Evolutionary conservation across 192 early-diverging fungal genomes (phyloP), one percentile per base, ranked within the genome.

Genomic region (Chytriomyces sp.): DNA sequence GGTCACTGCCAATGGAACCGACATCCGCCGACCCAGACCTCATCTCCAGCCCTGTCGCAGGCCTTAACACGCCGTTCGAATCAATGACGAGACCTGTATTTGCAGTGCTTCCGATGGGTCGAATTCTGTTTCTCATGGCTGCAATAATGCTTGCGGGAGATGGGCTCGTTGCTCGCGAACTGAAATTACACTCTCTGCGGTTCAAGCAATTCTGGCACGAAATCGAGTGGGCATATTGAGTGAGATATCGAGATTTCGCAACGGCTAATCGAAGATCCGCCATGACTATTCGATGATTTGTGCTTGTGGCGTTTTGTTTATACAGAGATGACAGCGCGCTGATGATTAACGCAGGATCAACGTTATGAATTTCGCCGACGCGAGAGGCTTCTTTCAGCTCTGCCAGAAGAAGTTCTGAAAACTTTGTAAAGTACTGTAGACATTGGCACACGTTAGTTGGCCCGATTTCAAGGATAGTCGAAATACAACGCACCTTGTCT

Each of bases 231-330:
- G 64, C 45, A 61, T 60, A 78, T 28, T 78, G 77, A 8, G 67
- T 78, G 9, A 78, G 50, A 43, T 78, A 78, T 45, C 50, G 60
- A 11, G 45, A 5, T 50, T 78, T 78, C 10, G 77, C 77, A 61
- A 78, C 53, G n/a, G 77, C 60, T 18, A 78, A 62, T 6, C 77
- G 67, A 8, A 78, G 50, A 45, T 78, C 77, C 6, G 77, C 77
- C 61, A 78, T 69, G 24, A 78, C 60, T 35, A 78, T 78, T 10
- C 77, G 67, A 45, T 78, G 69, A 48, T 78, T 78, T 11, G 77
- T 78, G 28, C 60, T 44, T 26, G 77, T 47, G 26, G 69, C 57
- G 16, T 68, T 71, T 5, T 60, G 44, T 64, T 78, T 78, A 61
- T 78, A 78, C 77, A 78, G 71, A 35, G 77, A 16, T 18, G 69